A percentile compares a stretch with the other conserved stretches of the same genome.
Conservation (phyloP, 2,329 filamentous ascomycete genomes). For the Penicillium sp. region DNA sequence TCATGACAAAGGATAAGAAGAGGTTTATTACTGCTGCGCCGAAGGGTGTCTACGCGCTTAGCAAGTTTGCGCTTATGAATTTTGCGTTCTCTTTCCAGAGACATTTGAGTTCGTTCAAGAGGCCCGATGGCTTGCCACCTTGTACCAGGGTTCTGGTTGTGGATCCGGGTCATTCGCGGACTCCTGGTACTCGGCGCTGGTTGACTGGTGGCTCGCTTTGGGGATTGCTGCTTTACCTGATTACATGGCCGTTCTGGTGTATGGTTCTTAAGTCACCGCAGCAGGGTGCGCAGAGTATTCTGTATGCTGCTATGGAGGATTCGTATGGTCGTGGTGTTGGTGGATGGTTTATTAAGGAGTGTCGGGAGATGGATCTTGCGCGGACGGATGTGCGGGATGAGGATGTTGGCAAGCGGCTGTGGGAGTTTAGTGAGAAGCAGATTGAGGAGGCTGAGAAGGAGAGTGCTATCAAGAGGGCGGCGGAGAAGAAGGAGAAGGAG, state of each 20-base stretch:
- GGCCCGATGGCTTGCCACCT: slow-evolving; percentile 78
- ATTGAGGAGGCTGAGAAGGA: slow-evolving; percentile 81
- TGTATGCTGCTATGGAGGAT: slow-evolving; percentile 82
- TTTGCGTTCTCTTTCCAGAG: slow-evolving; percentile 92
- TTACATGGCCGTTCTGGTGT: slow-evolving; percentile 81
- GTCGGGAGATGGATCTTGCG: slow-evolving; percentile 70
- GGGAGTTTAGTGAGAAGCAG: slow-evolving; percentile 83
- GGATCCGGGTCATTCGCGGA: slow-evolving; percentile 81
- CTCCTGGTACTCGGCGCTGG: slow-evolving; percentile 84
- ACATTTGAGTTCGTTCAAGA: slow-evolving; percentile 78
- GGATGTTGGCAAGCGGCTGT: slow-evolving; percentile 76
- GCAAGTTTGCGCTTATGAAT: slow-evolving; percentile 75
- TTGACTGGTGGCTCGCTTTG: slow-evolving; percentile 79
- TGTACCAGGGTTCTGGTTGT: slow-evolving; percentile 82
- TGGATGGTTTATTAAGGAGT: slow-evolving; percentile 83
- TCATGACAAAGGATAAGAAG: slow-evolving; percentile 1
- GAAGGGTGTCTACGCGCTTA: slow-evolving; percentile 59
- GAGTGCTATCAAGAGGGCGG: slow-evolving; percentile 62
- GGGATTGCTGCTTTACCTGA: slow-evolving; percentile 74
- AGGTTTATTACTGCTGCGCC: slow-evolving; percentile 9
- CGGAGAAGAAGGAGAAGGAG: slow-evolving; percentile 55
- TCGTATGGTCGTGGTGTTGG: slow-evolving; percentile 64
- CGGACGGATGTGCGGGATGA: slow-evolving; percentile 76
- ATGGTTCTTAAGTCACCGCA: slow-evolving; percentile 80
- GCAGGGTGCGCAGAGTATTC: slow-evolving; percentile 81